Evolutionary conservation across 495 filamentous ascomycete species (phyloP).

Genomic region (Margaritispora aquatica): DNA sequence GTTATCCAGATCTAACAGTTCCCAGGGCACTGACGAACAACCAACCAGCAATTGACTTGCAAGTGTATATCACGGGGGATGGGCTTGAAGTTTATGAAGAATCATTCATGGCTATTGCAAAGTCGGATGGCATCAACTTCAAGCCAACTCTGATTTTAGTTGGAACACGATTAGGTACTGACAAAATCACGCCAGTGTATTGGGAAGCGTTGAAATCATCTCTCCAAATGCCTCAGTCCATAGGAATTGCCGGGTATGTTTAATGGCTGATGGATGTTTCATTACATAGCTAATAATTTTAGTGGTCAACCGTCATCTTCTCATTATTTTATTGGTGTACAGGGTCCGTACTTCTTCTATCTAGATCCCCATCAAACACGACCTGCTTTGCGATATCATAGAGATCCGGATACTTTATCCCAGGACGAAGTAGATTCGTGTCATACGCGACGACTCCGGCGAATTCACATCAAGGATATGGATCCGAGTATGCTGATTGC

Average conservation of each 20-base stretch:
- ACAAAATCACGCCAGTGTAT: constrained; percentile 87
- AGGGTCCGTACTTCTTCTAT: constrained; percentile 86
- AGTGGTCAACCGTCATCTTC: constrained; percentile 92
- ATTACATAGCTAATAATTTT: background rate
- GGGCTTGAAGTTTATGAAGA: constrained; percentile 91
- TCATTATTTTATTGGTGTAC: constrained; percentile 96
- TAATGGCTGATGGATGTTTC: background rate
- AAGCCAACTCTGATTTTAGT: constrained; percentile 84
- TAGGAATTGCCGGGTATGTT: constrained; percentile 93
- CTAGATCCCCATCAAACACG: constrained; percentile 86
- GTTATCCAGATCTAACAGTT: constrained; percentile 24
- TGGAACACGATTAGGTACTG: constrained; percentile 84
- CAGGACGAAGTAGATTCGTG: constrained; percentile 72
- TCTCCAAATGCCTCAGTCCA: constrained; percentile 78
- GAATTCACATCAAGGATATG: constrained; percentile 85
- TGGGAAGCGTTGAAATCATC: constrained; percentile 80
- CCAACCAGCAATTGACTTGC: constrained; percentile 49
- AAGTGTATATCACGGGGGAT: constrained; percentile 85
- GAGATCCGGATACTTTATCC: constrained; percentile 47
- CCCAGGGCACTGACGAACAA: constrained; percentile 64
- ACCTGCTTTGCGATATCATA: constrained; percentile 54
- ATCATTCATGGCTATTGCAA: constrained; percentile 69
- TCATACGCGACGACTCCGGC: constrained; percentile 77
- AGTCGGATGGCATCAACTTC: constrained; percentile 54
- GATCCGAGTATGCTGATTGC: constrained; percentile 98